Evolutionary conservation across 805 yeast species (phyloP), one percentile per base, ranked within the genome.

Genomic region (Candida saitoana): DNA sequence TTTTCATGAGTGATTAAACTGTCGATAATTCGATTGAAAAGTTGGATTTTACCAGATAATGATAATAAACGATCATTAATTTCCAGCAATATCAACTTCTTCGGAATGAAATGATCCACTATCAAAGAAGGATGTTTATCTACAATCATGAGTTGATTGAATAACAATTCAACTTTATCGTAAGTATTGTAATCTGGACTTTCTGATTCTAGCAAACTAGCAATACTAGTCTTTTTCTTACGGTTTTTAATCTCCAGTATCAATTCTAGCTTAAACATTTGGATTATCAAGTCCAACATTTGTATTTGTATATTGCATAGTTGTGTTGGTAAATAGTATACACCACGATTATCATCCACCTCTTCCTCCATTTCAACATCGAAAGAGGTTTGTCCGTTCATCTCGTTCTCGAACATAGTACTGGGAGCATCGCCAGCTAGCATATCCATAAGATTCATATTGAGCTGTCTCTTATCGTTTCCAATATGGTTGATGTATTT

Each of bases 21-120:
- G 48, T 73, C 73, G 16, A 78, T 51, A 3, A 83, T 49, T 29
- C 69, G 60, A 50, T 82, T 80, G 46, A 83, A 69, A 36, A 73
- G 63, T 45, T 63, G 64, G 44, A 82, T 78, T 51, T 84, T 84
- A 20, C 82, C 85, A 16, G 86, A 77, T 7, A 80, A 67, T 33
- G 61, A 60, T 33, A 71, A 62, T 38, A 84, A 61, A 36, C 74
- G 59, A 41, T 76, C 80, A 44, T 77, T 82, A 1, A 84, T 69
- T 48, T 82, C 86, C 80, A 80, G 76, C 30, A 83, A 62, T 12
- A 86, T 56, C 47, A 84, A 62, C 42, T 81, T 82, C 49, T 79
- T 79, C 5, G 93, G 89, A 57, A 84, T 80, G 51, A 79, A 86
- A 58, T 86, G 93, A 49, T 84, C 86, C 22, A 85, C 90, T 34